Percentiles rank a stretch among this genome's conserved stretches.
phyloP scores from a whole-genome alignment of 306 rosid genomes.

The Gleditsia sinensis region DNA sequence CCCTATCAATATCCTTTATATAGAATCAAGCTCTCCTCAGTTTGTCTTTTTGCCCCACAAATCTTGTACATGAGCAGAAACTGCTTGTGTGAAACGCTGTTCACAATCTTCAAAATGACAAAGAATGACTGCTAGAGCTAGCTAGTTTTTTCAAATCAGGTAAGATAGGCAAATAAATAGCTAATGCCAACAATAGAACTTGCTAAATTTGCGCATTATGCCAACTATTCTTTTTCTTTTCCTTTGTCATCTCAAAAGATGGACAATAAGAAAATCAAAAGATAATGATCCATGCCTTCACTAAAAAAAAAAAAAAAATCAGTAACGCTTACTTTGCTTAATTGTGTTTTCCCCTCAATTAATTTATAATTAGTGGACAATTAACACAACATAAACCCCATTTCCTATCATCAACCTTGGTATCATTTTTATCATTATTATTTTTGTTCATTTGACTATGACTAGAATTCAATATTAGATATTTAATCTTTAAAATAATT shows the following conservation, averaged over 20 bases:
- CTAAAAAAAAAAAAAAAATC: too few relatives aligned
- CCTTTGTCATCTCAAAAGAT: neutral
- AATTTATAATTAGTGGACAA: too few relatives aligned
- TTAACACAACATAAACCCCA: neutral
- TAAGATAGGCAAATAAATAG: neutral
- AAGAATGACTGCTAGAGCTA: neutral
- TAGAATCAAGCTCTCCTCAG: neutral
- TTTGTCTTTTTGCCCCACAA: neutral
- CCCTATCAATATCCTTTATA: neutral
- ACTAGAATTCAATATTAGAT: too few relatives aligned
- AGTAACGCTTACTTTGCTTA: too few relatives aligned
- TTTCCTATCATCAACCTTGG: too few relatives aligned
- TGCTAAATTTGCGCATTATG: neutral
- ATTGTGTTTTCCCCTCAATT: too few relatives aligned
- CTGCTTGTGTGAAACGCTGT: neutral
- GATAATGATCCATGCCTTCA: too few relatives aligned
- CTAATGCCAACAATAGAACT: neutral
- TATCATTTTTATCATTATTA: too few relatives aligned
- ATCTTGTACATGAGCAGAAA: neutral
- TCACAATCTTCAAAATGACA: neutral
- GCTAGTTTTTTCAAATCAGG: neutral
- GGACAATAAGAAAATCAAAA: neutral
- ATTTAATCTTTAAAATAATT: too few relatives aligned
- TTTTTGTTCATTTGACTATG: too few relatives aligned
- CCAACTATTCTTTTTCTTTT: neutral